Evolutionary conservation across 768 basidiomycete genomes (phyloP).

Genomic region (Fomitopsis pulvina): DNA sequence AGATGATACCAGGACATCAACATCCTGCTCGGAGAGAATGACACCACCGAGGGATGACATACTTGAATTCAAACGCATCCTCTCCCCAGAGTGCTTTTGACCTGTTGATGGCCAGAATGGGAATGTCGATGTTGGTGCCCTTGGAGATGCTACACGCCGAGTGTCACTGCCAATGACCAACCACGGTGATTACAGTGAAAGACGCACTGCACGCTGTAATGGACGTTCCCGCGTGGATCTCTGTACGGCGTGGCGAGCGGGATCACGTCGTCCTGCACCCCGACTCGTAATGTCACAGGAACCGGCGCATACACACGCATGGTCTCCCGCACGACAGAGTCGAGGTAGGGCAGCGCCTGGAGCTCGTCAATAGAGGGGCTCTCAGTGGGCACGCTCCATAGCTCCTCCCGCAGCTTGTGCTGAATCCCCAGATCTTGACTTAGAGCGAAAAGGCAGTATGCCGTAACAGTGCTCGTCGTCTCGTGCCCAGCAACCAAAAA

Average conservation of each 20-base stretch:
- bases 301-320: slow-evolving; percentile 53
- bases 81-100: slow-evolving; percentile 52
- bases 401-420: slow-evolving; percentile 33
- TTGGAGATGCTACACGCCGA: not conserved
- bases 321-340: slow-evolving; percentile 54
- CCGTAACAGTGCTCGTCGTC: slow-evolving; percentile 33
- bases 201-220: slow-evolving; percentile 25
- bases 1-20: not conserved
- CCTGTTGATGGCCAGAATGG: slow-evolving; percentile 48
- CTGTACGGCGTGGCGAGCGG: slow-evolving; percentile 36
- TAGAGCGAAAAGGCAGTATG: slow-evolving; percentile 33
- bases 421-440: slow-evolving; percentile 32
- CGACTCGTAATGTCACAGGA: slow-evolving; percentile 41
- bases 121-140: slow-evolving; percentile 31
- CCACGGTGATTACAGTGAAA: too few relatives aligned
- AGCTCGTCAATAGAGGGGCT: slow-evolving; percentile 64
- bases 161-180: too few relatives aligned
- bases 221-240: slow-evolving; percentile 11
- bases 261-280: slow-evolving; percentile 39
- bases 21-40: not conserved
- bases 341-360: slow-evolving; percentile 60
- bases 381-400: slow-evolving; percentile 34
- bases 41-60: slow-evolving; percentile 19
- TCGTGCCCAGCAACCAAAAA: slow-evolving; percentile 34
- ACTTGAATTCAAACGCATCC: slow-evolving; percentile 49